Percentiles rank a stretch among this genome's conserved stretches.
These are phyloP conservation scores for Amanita exitialis DNA, from an alignment of 768 basidiomycete species.

Conservation along the genomic window DNA sequence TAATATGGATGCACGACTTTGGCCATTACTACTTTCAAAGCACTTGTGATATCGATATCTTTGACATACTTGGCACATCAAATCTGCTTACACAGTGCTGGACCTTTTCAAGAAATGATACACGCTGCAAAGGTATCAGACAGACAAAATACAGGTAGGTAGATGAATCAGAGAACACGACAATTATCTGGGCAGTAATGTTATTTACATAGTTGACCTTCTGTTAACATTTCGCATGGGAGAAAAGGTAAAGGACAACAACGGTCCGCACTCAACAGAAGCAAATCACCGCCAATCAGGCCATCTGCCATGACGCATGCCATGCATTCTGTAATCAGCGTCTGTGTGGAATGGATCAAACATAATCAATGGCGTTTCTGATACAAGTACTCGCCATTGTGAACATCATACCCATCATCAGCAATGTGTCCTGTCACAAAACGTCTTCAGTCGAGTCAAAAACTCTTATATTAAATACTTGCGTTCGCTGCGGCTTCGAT, in stretches of 20 bases:
- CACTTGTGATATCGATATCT: not conserved
- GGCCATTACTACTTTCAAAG: not conserved
- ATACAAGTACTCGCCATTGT: not conserved
- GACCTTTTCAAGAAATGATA: no score
- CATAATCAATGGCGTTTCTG: not conserved
- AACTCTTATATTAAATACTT: not conserved
- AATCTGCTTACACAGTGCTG: no score
- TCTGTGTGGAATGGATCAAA: not conserved
- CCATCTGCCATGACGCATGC: conserved; percentile 5
- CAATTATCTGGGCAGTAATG: not conserved
- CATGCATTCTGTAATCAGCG: conserved; percentile 2
- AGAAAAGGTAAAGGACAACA: not conserved
- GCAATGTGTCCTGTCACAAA: not conserved
- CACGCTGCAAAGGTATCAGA: no score
- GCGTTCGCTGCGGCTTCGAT: conserved; percentile 12
- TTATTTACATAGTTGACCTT: not conserved
- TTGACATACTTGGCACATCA: not conserved
- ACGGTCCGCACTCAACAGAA: not conserved
- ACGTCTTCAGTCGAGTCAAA: conserved; percentile 5
- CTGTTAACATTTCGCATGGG: no score
- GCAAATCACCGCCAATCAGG: conserved; percentile 1
- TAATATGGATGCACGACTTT: not conserved
- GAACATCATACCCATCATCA: not conserved
- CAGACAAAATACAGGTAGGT: no score
- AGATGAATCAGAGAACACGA: not conserved